Evolutionary conservation across 805 yeast genomes (phyloP), one percentile per base, ranked within the genome.

Genomic region (Candida orba): DNA sequence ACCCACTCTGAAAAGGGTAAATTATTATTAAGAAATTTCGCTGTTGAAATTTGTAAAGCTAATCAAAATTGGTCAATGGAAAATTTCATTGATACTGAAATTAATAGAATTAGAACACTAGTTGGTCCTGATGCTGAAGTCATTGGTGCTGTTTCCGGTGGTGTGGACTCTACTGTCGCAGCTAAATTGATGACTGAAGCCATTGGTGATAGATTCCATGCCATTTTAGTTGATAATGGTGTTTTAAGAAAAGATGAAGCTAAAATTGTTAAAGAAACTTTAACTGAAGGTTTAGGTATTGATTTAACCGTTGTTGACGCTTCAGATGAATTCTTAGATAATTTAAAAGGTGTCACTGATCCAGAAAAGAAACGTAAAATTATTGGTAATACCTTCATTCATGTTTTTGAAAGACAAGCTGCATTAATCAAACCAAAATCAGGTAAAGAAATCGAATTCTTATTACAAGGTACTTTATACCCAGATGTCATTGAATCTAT

Each of bases 281-380:
- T 93, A 58, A 85, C 88, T 54, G 89, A 81, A 49, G 97, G 97
- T 56, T 78, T 93, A 59, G 97, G 97, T 50, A 93, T 93, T 66
- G 85, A 93, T 68, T 75, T 93, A 62, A 84, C 90, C 33, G 98
- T 93, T 54, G 84, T 93, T 50, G 98, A 93, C 61, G 99, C 99
- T 34, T 66, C 89, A 46, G 95, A 89, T 43, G 84, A 84, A 71
- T 93, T 93, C 68, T 75, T 93, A 63, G 76, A 71, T 57, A 81
- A 86, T 62, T 79, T 93, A 58, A 80, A 83, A 70, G 98, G 97
- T 54, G 86, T 93, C 55, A 86, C 96, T 50, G 99, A 93, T 65
- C 99, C 99, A 45, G 99, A 93, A 74, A 87, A 87, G 81, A 93
- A 93, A 81, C 84, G 99, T 72, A 93, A 93, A 74, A 87, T 93